phyloP scores from a whole-genome alignment of 2,329 filamentous ascomycete genomes.

The Penicillium freii region DNA sequence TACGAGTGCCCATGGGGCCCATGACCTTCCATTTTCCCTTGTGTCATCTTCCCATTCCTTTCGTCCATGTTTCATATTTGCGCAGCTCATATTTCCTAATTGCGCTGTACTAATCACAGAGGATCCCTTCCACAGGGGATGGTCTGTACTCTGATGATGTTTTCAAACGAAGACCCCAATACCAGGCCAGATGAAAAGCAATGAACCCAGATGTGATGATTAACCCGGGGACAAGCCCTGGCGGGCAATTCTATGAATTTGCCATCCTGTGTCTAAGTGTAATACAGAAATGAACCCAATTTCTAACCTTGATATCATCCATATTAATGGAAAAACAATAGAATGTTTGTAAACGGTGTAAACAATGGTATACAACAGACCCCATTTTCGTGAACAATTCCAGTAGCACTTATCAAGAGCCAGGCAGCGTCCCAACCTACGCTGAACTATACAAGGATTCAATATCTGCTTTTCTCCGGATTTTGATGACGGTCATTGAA shows the following conservation, averaged over 20 bases:
- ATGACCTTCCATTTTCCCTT: slow-evolving; percentile 11
- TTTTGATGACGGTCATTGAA: too few species aligned
- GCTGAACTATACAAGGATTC: neutral
- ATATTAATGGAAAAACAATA: neutral
- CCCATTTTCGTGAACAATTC: neutral
- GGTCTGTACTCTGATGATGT: slow-evolving; percentile 19
- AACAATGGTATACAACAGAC: neutral
- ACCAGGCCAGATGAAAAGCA: slow-evolving; percentile 27
- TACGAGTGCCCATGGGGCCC: slow-evolving; percentile 14
- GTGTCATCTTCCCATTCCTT: slow-evolving; percentile 14
- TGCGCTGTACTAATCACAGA: slow-evolving; percentile 23
- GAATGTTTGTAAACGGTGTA: neutral
- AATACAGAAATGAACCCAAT: slow-evolving; percentile 1
- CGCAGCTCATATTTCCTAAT: slow-evolving; percentile 26
- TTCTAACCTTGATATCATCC: slow-evolving; percentile 4
- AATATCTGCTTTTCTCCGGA: too few species aligned
- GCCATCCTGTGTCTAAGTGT: slow-evolving; percentile 5
- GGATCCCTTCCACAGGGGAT: slow-evolving; percentile 6
- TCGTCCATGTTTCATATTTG: slow-evolving; percentile 25
- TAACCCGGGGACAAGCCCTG: slow-evolving; percentile 11
- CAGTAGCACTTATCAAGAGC: neutral
- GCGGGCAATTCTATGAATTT: slow-evolving; percentile 7
- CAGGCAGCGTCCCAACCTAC: neutral
- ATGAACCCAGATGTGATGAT: slow-evolving; percentile 37
- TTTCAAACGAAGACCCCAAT: slow-evolving; percentile 14